Evolutionary conservation across 129 eudicot species (phyloP).

Genomic region (Artemisia tridentata): DNA sequence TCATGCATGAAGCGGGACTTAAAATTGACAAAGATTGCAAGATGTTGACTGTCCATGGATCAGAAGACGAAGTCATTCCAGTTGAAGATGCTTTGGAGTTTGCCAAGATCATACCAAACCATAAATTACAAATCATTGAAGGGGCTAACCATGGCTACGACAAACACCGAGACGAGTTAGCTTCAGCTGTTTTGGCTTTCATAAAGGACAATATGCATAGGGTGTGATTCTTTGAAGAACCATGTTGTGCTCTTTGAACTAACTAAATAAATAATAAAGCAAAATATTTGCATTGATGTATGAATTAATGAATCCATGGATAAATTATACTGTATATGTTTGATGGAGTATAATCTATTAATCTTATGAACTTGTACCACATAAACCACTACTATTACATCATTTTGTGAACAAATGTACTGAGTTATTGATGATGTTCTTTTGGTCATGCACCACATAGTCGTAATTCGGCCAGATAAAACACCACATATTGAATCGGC

Average conservation of each 20-base stretch:
- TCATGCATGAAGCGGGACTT: slow-evolving; percentile 24
- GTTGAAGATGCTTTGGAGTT: slow-evolving; percentile 19
- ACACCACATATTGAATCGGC: no score
- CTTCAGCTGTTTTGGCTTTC: slow-evolving; percentile 14
- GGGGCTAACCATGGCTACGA: slow-evolving; percentile 20
- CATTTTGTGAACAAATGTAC: no score
- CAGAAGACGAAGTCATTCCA: slow-evolving; percentile 5
- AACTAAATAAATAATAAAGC: neutral
- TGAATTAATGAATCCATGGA: no score
- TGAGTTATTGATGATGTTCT: no score
- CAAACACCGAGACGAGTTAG: slow-evolving; percentile 16
- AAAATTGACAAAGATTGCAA: slow-evolving; percentile 11
- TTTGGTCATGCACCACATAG: no score
- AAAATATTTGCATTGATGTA: neutral
- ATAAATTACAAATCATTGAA: slow-evolving; percentile 16
- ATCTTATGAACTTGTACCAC: no score
- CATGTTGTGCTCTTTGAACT: slow-evolving; percentile 10
- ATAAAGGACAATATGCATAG: slow-evolving; percentile 12
- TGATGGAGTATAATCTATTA: neutral
- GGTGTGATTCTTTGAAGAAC: slow-evolving; percentile 8
- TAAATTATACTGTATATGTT: no score
- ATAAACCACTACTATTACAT: no score
- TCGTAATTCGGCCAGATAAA: no score
- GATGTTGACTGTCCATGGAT: slow-evolving; percentile 23
- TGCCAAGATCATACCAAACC: slow-evolving; percentile 21